These are phyloP conservation scores for Oehlia diaphana DNA, from an alignment of 192 early-diverging fungal genomes.

Conservation along the genomic window DNA sequence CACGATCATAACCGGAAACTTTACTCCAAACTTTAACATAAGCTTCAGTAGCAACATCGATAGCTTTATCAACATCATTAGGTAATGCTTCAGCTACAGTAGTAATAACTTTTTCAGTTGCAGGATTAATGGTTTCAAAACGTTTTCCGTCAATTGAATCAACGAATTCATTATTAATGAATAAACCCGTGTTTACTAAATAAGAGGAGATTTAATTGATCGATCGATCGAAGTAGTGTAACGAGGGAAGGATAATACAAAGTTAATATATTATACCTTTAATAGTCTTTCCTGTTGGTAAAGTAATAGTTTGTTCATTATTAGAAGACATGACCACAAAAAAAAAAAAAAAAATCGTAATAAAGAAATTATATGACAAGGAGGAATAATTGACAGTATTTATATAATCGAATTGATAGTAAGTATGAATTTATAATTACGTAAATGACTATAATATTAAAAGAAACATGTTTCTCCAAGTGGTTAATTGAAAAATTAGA, in stretches of 20 bases:
- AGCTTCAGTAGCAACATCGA: conserved; percentile 59
- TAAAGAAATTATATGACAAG: too few relatives aligned
- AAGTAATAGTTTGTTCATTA: not conserved
- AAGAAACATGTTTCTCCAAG: too few relatives aligned
- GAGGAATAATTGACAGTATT: too few relatives aligned
- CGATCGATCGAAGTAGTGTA: too few relatives aligned
- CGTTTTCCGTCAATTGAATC: conserved; percentile 46
- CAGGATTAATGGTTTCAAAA: conserved; percentile 62
- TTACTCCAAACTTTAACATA: conserved; percentile 56
- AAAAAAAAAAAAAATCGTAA: not conserved
- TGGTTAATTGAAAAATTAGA: too few relatives aligned
- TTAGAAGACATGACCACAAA: not conserved
- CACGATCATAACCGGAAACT: conserved; percentile 47
- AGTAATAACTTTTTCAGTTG: conserved; percentile 53
- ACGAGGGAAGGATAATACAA: too few relatives aligned
- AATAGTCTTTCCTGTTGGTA: not conserved
- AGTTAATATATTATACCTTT: not conserved
- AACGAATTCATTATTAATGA: conserved; percentile 66
- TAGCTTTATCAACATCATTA: conserved; percentile 50
- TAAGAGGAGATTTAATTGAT: too few relatives aligned
- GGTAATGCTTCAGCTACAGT: conserved; percentile 43
- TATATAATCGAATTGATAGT: too few relatives aligned
- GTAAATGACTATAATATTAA: too few relatives aligned
- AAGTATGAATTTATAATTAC: too few relatives aligned
- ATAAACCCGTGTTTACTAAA: conserved; percentile 57